Percentiles rank a stretch among this genome's conserved stretches.
Evolutionary conservation across 768 basidiomycete species (phyloP).

Genomic region (Lepiota venenata): DNA sequence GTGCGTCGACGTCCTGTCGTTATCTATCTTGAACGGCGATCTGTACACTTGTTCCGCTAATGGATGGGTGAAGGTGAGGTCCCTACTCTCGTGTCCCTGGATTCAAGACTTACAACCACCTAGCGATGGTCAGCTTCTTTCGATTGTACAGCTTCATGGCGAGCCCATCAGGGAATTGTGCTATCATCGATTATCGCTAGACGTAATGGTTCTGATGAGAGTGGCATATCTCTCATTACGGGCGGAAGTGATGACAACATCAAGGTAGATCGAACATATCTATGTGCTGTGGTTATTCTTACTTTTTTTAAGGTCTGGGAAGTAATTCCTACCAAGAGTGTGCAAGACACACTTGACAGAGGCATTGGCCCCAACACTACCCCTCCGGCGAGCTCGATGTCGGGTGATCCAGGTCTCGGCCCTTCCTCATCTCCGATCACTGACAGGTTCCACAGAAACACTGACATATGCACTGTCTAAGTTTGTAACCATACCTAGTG

Average conservation of each 20-base stretch:
- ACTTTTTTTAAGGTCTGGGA: constrained; percentile 48
- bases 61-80: constrained; percentile 63
- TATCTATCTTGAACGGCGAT: constrained; percentile 67
- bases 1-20: constrained; percentile 79
- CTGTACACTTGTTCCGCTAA: constrained; percentile 66
- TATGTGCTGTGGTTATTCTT: background rate
- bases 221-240: constrained; percentile 52
- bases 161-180: constrained; percentile 76
- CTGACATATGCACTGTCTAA: constrained; percentile 79
- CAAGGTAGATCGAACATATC: constrained; percentile 47
- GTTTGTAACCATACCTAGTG: constrained; percentile 84
- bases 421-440: background rate
- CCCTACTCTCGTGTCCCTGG: background rate
- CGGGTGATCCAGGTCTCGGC: constrained; percentile 15
- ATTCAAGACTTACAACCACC: background rate
- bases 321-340: constrained; percentile 28
- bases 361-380: background rate
- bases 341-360: constrained; percentile 16
- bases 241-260: constrained; percentile 86
- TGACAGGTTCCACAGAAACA: constrained; percentile 45
- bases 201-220: constrained; percentile 21
- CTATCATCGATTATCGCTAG: constrained; percentile 71
- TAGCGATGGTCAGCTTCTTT: constrained; percentile 85
- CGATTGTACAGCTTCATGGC: constrained; percentile 81
- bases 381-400: constrained; percentile 15